These are phyloP conservation scores for Asclepias syriaca DNA, from an alignment of 257 asterid species.

Conservation along the genomic window DNA sequence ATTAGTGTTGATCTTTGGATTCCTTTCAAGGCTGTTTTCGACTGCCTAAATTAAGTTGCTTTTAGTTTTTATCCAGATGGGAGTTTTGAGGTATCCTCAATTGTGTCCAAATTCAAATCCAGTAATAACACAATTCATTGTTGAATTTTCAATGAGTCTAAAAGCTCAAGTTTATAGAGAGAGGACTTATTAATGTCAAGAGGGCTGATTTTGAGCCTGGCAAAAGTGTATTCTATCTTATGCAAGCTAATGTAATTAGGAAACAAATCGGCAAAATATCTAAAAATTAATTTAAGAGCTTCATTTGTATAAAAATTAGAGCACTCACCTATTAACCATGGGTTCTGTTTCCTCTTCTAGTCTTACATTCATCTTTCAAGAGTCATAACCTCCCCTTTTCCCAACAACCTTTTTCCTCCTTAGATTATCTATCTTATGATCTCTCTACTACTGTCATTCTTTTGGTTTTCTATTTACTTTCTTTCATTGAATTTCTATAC, in stretches of 20 bases:
- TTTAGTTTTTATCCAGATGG: too few relatives aligned
- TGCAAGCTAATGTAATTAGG: too few relatives aligned
- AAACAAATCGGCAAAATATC: too few relatives aligned
- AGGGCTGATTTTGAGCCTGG: not conserved
- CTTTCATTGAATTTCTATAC: not conserved
- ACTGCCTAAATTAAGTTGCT: too few relatives aligned
- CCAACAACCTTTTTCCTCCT: not conserved
- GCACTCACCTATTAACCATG: too few relatives aligned
- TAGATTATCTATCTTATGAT: not conserved
- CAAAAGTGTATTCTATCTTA: not conserved
- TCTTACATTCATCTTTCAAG: not conserved
- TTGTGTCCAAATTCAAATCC: not conserved
- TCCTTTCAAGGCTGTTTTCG: not conserved
- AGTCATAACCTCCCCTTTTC: not conserved
- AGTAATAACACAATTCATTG: too few relatives aligned
- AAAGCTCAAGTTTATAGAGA: too few relatives aligned
- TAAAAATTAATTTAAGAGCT: too few relatives aligned
- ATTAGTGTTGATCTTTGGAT: not conserved
- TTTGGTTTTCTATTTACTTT: not conserved
- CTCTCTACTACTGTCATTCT: not conserved
- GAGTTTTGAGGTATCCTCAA: too few relatives aligned
- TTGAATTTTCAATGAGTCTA: too few relatives aligned
- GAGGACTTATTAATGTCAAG: too few relatives aligned
- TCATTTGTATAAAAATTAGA: too few relatives aligned
- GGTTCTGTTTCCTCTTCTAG: not conserved